These are phyloP conservation scores for Gaeumannomyces sp. DNA, from an alignment of 2,329 filamentous ascomycete species.

Conservation along the genomic window DNA sequence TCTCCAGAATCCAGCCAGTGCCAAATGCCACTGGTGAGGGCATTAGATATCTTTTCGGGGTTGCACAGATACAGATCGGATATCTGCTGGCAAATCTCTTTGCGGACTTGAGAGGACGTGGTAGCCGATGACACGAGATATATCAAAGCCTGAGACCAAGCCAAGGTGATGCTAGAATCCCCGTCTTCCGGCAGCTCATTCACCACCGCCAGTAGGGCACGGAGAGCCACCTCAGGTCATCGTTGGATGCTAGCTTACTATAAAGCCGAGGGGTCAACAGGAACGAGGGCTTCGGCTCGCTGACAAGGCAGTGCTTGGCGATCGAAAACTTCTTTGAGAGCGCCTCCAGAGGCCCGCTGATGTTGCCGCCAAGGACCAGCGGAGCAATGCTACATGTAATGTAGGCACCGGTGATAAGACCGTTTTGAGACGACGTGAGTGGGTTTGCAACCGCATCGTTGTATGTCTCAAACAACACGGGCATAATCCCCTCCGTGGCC, in stretches of 20 bases:
- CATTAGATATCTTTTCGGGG: conserved; percentile 51
- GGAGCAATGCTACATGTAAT: conserved; percentile 63
- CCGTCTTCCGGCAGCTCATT: conserved; percentile 44
- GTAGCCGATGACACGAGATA: conserved; percentile 63
- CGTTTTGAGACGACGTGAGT: conserved; percentile 70
- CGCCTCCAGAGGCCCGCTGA: conserved; percentile 38
- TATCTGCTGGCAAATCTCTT: conserved; percentile 55
- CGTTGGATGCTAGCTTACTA: conserved; percentile 65
- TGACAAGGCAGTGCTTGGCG: conserved; percentile 56
- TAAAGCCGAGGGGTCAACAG: conserved; percentile 80
- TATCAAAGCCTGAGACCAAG: conserved; percentile 84
- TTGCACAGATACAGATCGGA: conserved; percentile 57
- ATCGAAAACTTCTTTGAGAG: conserved; percentile 58
- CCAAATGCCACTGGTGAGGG: conserved; percentile 72
- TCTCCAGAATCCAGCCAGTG: conserved; percentile 66
- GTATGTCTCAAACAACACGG: conserved; percentile 62
- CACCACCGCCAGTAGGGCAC: conserved; percentile 60
- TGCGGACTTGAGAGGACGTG: conserved; percentile 56
- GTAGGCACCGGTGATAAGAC: conserved; percentile 73
- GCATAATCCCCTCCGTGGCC: conserved; percentile 47
- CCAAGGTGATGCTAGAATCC: conserved; percentile 45
- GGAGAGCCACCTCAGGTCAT: conserved; percentile 75
- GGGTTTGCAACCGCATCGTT: conserved; percentile 75
- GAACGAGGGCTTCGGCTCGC: conserved; percentile 81
- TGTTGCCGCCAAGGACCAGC: conserved; percentile 45